Conservation (phyloP, 106 monocot species). For the Acorus gramineus region DNA sequence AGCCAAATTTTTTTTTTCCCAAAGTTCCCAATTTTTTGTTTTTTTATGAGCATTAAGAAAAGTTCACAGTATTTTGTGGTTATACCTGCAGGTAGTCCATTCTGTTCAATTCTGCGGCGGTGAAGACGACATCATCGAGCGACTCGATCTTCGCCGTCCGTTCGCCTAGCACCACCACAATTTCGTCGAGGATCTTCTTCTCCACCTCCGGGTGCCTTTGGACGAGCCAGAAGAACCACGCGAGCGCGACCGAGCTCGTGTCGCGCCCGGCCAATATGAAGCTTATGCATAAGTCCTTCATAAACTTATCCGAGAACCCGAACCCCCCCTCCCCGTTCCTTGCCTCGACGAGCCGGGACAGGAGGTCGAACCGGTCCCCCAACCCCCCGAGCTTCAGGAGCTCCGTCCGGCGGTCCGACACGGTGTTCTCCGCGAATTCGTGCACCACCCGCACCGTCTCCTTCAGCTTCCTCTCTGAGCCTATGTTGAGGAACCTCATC, state of each 20-base stretch:
- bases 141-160: too few species aligned
- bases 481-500: constrained; percentile 10
- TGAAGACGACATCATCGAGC: too few species aligned
- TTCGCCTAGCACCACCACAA: too few species aligned
- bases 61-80: too few species aligned
- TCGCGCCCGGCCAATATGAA: constrained; percentile 31
- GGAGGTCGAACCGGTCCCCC: constrained; percentile 6
- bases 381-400: background rate
- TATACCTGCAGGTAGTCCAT: too few species aligned
- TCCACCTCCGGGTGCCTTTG: constrained; percentile 12
- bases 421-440: constrained; percentile 15
- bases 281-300: constrained; percentile 22
- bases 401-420: background rate
- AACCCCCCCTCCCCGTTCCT: background rate
- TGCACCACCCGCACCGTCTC: constrained; percentile 5
- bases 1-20: too few species aligned
- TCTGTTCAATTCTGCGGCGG: too few species aligned
- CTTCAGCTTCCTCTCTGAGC: constrained; percentile 18
- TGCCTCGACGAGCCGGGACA: constrained; percentile 15
- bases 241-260: constrained; percentile 17
- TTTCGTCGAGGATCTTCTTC: background rate
- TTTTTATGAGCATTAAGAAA: too few species aligned
- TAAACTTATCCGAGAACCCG: constrained; percentile 6
- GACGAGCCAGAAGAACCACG: constrained; percentile 39
- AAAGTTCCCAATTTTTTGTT: too few species aligned